phyloP scores from a whole-genome alignment of 139 green algal species.

The Picocystis salinarum region DNA sequence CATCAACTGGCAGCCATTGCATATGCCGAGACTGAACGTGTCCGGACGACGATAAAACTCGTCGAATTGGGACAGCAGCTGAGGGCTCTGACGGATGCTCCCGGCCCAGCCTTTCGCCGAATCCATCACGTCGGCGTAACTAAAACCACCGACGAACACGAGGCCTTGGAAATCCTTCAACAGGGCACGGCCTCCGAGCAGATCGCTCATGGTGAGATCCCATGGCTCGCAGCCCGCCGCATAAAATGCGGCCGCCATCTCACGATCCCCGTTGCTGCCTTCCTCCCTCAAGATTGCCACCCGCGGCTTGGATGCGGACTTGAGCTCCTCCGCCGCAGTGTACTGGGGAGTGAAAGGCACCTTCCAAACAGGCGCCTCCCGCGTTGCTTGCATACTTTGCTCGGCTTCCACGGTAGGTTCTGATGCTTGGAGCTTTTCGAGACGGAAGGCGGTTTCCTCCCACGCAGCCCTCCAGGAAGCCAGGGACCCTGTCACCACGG shows the following conservation, averaged over 20 bases:
- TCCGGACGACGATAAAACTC: slow-evolving; percentile 47
- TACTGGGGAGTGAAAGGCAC: slow-evolving; percentile 55
- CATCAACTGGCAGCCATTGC: slow-evolving; percentile 99
- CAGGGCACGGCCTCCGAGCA: slow-evolving; percentile 47
- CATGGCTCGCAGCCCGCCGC: slow-evolving; percentile 79
- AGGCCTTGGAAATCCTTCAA: slow-evolving; percentile 63
- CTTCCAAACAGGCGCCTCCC: slow-evolving; percentile 52
- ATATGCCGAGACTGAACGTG: slow-evolving; percentile 92
- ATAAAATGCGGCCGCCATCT: slow-evolving; percentile 82
- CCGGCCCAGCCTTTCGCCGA: slow-evolving; percentile 90
- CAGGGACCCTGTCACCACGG: background rate
- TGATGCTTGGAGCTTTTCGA: slow-evolving; percentile 66
- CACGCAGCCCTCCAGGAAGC: slow-evolving; percentile 25
- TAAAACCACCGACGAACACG: slow-evolving; percentile 74
- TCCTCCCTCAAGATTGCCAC: slow-evolving; percentile 91
- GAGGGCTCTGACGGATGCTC: slow-evolving; percentile 80
- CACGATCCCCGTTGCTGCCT: slow-evolving; percentile 88
- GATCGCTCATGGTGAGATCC: slow-evolving; percentile 93
- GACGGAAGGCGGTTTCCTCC: slow-evolving; percentile 81
- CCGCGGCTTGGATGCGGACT: slow-evolving; percentile 29
- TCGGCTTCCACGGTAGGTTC: slow-evolving; percentile 67
- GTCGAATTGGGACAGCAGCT: slow-evolving; percentile 63
- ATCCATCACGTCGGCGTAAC: slow-evolving; percentile 93
- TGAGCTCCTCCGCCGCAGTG: slow-evolving; percentile 43
- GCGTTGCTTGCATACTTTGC: slow-evolving; percentile 24